phyloP scores from a whole-genome alignment of 2,329 filamentous ascomycete species.

The Aspergillus terreus region DNA sequence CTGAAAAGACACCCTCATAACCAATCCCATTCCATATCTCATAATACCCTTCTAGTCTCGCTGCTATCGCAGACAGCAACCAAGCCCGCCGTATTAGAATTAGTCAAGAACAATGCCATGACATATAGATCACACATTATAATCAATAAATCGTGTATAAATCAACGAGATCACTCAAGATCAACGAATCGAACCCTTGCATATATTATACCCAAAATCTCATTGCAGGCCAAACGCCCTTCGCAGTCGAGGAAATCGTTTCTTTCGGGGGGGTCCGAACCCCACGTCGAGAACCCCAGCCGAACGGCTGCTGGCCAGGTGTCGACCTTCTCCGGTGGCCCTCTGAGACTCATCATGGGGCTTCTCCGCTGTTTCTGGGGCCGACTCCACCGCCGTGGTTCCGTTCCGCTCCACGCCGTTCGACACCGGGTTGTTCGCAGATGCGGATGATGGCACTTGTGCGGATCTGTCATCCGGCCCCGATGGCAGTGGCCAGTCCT shows the following conservation, averaged over 20 bases:
- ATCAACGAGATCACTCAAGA: too few relatives aligned
- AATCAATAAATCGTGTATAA: neutral
- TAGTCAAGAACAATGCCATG: slow-evolving; percentile 6
- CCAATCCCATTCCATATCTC: neutral
- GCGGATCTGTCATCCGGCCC: slow-evolving; percentile 3
- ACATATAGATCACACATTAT: slow-evolving; percentile 2
- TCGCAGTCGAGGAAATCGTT: slow-evolving; percentile 42
- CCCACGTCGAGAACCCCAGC: slow-evolving; percentile 25
- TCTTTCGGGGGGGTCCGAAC: slow-evolving; percentile 40
- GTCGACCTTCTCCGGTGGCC: neutral
- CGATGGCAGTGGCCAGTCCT: slow-evolving; percentile 26
- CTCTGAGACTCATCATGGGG: neutral
- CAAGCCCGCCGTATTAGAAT: neutral
- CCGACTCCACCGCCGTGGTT: neutral
- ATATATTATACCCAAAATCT: too few relatives aligned
- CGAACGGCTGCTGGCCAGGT: neutral
- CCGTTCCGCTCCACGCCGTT: slow-evolving; percentile 13
- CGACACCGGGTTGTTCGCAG: slow-evolving; percentile 9
- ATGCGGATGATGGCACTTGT: neutral
- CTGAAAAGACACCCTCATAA: neutral
- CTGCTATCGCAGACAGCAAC: slow-evolving; percentile 2
- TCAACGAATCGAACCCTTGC: too few relatives aligned
- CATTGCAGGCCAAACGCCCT: slow-evolving; percentile 41
- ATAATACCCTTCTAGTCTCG: neutral
- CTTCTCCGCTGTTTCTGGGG: neutral